Conservation (phyloP, 2,329 filamentous ascomycete species). For the Aphanocladium album region DNA sequence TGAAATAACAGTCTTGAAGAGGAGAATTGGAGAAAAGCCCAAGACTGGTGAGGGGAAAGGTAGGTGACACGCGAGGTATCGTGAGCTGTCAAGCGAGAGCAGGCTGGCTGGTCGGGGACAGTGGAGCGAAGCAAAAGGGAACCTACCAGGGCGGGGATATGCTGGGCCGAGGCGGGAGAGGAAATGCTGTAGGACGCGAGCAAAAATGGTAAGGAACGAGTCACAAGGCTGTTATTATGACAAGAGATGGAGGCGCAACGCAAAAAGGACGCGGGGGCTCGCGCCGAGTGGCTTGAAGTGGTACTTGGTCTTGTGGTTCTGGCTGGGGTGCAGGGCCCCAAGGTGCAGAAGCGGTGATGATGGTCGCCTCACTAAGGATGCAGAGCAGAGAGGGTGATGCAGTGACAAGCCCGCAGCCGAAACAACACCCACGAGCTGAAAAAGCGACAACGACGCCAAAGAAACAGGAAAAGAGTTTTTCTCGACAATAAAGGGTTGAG, state of each 20-base stretch:
- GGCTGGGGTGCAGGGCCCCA: neutral
- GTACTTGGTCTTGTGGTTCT: neutral
- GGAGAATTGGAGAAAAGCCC: neutral
- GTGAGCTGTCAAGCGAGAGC: slow-evolving; percentile 1
- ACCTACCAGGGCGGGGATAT: neutral
- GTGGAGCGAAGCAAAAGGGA: neutral
- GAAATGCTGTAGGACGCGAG: neutral
- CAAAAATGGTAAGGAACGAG: neutral
- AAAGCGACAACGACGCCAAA: neutral
- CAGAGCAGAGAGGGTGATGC: neutral
- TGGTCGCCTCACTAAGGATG: neutral
- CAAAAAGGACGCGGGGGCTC: slow-evolving; percentile 1
- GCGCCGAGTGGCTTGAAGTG: neutral
- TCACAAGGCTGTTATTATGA: slow-evolving; percentile 9
- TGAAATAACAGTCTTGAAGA: neutral
- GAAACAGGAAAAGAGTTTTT: neutral
- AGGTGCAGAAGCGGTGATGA: neutral
- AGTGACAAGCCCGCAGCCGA: neutral
- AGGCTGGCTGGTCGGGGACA: neutral
- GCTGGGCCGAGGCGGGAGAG: neutral
- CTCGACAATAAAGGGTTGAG: neutral
- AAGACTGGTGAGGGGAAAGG: slow-evolving; percentile 1
- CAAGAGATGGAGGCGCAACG: neutral
- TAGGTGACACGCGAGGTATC: slow-evolving; percentile 7
- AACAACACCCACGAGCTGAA: neutral